Base-by-base conservation (phyloP, 345 rosid genomes). In the Eucalyptus guilfoylei region DNA sequence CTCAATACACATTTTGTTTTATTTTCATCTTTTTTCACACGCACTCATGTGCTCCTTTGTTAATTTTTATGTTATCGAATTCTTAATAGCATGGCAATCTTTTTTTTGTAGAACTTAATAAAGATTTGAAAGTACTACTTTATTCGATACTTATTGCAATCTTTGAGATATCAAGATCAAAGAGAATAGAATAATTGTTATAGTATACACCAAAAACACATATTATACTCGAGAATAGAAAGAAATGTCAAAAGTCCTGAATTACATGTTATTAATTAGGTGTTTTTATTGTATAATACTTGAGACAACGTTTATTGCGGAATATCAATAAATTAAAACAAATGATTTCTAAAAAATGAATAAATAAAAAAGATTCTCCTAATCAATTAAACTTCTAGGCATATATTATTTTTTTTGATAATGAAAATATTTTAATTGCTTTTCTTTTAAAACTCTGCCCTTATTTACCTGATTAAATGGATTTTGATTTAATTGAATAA, bases 171-270 rank as follows among this genome's bases (percentile, higher is more conserved):
- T 64, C 72, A 64, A 64, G 9, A 64, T 64, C 3, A 14, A n/a
- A 64, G 2, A n/a, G 5, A 64, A 64, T 0, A 14, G 0, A 30
- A 8, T 64, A 64, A n/a, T 4, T 64, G 4, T 64, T 64, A 2
- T 64, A 14, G 5, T 14, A 7, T 14, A 14, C 37, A 8, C 72
- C 10, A 2, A 64, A 6, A 64, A n/a, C 37, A 4, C 5, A n/a
- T 2, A 64, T 64, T 14, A 8, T 62, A 14, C 10, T 62, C 5
- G 0, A 62, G 72, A 62, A 14, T 6, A 62, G 5, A 62, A 62
- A 62, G 34, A 30, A 30, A 62, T 26, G 72, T 19, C 19, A 64
- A 2, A 64, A n/a, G 17, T 64, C 72, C 0, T 4, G 3, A 6
- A 60, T 28, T 12, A 60, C 32, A 26, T 28, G 67, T 60, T 26